Percentiles rank a stretch among this genome's conserved stretches.
Conservation (phyloP, 1,284 basidiomycete genomes). For the Cryptococcus jaspeensis region DNA sequence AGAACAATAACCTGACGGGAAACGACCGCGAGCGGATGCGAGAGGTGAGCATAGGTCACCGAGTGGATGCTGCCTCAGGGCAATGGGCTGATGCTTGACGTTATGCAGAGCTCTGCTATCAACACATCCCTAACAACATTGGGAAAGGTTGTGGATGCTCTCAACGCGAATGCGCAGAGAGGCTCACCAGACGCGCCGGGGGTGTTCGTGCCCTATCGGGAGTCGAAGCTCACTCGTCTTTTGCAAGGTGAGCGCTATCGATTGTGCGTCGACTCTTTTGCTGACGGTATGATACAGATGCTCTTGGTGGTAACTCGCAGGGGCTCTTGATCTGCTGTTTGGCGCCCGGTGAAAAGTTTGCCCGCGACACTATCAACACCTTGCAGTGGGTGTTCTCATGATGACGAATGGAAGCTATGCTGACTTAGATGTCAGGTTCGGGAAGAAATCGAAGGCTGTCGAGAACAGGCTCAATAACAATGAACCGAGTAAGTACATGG, state of each 20-base stretch:
- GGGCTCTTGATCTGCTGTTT: slow-evolving; percentile 79
- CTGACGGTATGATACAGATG: slow-evolving; percentile 50
- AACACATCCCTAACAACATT: slow-evolving; percentile 79
- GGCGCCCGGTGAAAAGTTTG: slow-evolving; percentile 72
- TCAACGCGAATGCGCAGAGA: slow-evolving; percentile 63
- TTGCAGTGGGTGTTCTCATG: slow-evolving; percentile 59
- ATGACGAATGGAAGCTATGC: too few relatives aligned
- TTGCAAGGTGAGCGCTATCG: slow-evolving; percentile 59
- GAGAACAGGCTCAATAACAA: slow-evolving; percentile 10
- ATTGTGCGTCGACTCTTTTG: background rate
- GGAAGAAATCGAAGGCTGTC: slow-evolving; percentile 15
- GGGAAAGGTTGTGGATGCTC: slow-evolving; percentile 76
- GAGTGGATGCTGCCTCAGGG: background rate
- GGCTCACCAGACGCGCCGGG: slow-evolving; percentile 22
- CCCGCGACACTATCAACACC: slow-evolving; percentile 78
- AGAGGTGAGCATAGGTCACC: slow-evolving; percentile 24
- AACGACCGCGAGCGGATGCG: slow-evolving; percentile 74
- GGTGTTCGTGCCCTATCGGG: slow-evolving; percentile 63
- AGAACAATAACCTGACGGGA: slow-evolving; percentile 83
- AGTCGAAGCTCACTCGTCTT: slow-evolving; percentile 76
- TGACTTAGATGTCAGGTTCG: slow-evolving; percentile 6
- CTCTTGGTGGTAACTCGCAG: slow-evolving; percentile 71
- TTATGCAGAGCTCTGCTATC: slow-evolving; percentile 68
- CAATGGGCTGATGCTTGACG: slow-evolving; percentile 1
- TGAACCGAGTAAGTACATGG: background rate